Evolutionary conservation across 352 stramenopile species (phyloP), one percentile per base, ranked within the genome.

Genomic region (Globisporangium cystogenes): DNA sequence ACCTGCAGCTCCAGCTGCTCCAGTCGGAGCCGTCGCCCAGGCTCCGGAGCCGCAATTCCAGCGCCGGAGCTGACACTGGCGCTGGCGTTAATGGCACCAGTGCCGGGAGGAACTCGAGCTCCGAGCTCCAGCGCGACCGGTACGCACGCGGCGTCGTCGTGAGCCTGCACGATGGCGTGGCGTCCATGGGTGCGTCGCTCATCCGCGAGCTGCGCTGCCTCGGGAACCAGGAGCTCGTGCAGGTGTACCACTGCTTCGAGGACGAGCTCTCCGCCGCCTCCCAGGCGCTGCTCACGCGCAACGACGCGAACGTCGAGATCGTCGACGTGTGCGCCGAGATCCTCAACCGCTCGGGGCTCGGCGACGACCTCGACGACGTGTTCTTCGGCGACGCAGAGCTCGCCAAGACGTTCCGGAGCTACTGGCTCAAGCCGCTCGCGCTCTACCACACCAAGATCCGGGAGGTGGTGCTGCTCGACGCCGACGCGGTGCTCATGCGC

Each of bases 351-450:
- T 52, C 52, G 35, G 50, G 33, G 29, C 39, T 48, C 11, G 39
- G 39, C 4, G 50, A 26, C 15, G 58, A 53, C 14, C 23, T 45
- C 0, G 61, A 72, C 31, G 60, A 70, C 43, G 52, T 70, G 21
- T 72, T 75, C 36, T 21, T 57, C 4, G 50, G 55, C 35, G 35
- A 72, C 14, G 26, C 37, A 6, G 45, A 70, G 15, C 55, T 82
- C 51, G 62, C 74, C 23, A 85, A 69, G 35, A 39, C 43, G 7
- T 58, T 58, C 49, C 41, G 70, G 4, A 55, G 82, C 51, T 85
- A 74, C 60, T 87, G 73, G 76, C 71, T 87, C 57, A 87, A 87
- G 45, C 76, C 76, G 1, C 60, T 87, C 0, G 73, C 76, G 4
- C 45, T 83, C 8, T 59, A 82, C 37, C 71, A 63, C 41, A 74